phyloP scores from a whole-genome alignment of 768 basidiomycete genomes.

The Tricholoma sp. region DNA sequence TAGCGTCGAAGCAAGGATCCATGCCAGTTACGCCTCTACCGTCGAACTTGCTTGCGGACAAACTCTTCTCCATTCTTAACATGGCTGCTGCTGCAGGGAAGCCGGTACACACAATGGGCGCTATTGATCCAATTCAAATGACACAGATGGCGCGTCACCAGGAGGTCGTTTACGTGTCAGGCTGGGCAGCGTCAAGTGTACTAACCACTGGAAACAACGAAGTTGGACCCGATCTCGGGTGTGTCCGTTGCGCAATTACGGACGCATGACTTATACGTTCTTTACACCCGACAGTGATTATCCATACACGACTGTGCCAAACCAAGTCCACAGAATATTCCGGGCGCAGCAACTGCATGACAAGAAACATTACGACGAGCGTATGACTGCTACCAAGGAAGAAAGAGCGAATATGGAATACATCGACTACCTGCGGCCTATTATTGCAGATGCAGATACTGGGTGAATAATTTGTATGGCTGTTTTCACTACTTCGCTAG shows the following conservation, averaged over 20 bases:
- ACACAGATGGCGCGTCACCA: slow-evolving; percentile 88
- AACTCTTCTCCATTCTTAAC: slow-evolving; percentile 67
- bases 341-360: slow-evolving; percentile 92
- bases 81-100: slow-evolving; percentile 55
- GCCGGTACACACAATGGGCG: slow-evolving; percentile 89
- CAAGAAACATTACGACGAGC: slow-evolving; percentile 88
- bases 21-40: slow-evolving; percentile 74
- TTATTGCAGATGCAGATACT: slow-evolving; percentile 93
- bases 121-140: slow-evolving; percentile 92
- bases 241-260: slow-evolving; percentile 27
- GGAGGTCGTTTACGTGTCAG: slow-evolving; percentile 87
- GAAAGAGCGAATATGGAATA: slow-evolving; percentile 68
- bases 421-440: slow-evolving; percentile 85
- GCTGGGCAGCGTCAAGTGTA: slow-evolving; percentile 85
- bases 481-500: not conserved
- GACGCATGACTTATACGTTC: not conserved
- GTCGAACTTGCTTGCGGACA: slow-evolving; percentile 76
- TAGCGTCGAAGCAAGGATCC: slow-evolving; percentile 87
- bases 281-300: slow-evolving; percentile 58
- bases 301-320: slow-evolving; percentile 94
- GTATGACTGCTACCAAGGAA: slow-evolving; percentile 59
- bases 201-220: slow-evolving; percentile 89
- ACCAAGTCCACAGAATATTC: slow-evolving; percentile 89
- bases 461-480: slow-evolving; percentile 46
- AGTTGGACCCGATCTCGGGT: slow-evolving; percentile 89